These are phyloP conservation scores for Herpotrichia juniperi DNA, from an alignment of 2,329 filamentous ascomycete species.

Conservation along the genomic window DNA sequence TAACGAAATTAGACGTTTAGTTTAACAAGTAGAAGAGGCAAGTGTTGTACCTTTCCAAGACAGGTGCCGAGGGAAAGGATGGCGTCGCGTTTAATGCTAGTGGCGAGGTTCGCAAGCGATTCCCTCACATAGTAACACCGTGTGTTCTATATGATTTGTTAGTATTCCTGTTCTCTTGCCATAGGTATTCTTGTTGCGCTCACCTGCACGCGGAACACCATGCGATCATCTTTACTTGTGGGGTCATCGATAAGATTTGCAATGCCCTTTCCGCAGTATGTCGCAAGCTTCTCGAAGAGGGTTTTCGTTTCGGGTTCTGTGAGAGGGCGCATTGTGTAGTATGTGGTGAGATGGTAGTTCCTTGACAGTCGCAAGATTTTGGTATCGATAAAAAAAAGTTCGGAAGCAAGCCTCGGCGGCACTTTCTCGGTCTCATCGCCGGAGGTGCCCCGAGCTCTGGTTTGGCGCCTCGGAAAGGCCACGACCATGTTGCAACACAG, in stretches of 20 bases:
- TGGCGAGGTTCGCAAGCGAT: constrained; percentile 88
- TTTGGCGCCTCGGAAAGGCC: constrained; percentile 35
- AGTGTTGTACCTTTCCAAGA: no score
- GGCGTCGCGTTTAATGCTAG: constrained; percentile 79
- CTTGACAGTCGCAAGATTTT: no score
- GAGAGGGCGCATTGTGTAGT: constrained; percentile 73
- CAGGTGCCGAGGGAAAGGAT: constrained; percentile 89
- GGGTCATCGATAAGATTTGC: constrained; percentile 69
- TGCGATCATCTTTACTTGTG: constrained; percentile 38
- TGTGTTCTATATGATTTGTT: constrained; percentile 65
- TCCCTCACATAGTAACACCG: constrained; percentile 92
- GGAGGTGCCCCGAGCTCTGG: background rate
- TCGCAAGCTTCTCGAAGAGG: constrained; percentile 89
- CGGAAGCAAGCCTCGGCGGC: background rate
- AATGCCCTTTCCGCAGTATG: constrained; percentile 87
- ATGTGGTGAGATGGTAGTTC: background rate
- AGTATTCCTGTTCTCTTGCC: constrained; percentile 44
- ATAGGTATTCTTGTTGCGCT: constrained; percentile 38
- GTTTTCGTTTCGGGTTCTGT: constrained; percentile 80
- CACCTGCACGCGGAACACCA: constrained; percentile 59
- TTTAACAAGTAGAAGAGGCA: no score
- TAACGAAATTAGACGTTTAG: no score
- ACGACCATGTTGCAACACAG: constrained; percentile 25
- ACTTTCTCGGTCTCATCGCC: background rate
- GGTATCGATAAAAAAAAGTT: background rate